These are phyloP conservation scores for Ilex aquifolium DNA, from an alignment of 257 asterid species.

Conservation along the genomic window DNA sequence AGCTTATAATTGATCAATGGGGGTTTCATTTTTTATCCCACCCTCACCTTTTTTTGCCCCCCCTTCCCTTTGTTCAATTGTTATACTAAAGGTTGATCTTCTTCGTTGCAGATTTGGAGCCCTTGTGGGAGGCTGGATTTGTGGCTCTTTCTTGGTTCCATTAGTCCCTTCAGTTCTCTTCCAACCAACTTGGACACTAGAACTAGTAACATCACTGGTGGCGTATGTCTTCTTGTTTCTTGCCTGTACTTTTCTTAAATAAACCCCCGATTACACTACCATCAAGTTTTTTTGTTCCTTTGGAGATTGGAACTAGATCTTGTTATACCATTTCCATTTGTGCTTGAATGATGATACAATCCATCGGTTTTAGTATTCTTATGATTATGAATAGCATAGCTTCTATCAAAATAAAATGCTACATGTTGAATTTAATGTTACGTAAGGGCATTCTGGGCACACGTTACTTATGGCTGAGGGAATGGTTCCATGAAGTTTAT, in stretches of 20 bases:
- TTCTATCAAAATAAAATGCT: no score
- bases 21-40: not conserved
- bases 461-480: no score
- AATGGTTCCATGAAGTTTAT: no score
- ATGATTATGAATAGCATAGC: no score
- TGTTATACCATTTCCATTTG: no score
- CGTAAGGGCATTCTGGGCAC: no score
- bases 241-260: conserved; percentile 85
- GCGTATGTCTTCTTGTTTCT: conserved; percentile 65
- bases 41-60: not conserved
- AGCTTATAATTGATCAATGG: conserved; percentile 18
- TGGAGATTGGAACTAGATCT: not conserved
- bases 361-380: no score
- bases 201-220: conserved; percentile 83
- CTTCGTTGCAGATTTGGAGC: conserved; percentile 61
- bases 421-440: no score
- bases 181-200: conserved; percentile 85
- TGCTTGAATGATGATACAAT: no score
- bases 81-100: not conserved
- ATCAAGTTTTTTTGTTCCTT: not conserved
- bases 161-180: conserved; percentile 60
- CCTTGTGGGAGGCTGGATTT: conserved; percentile 79
- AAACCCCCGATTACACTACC: conserved; percentile 18
- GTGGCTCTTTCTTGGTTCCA: conserved; percentile 75
- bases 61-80: not conserved